These are phyloP conservation scores for Scheffersomyces amazonensis DNA, from an alignment of 805 yeast species.

Conservation along the genomic window DNA sequence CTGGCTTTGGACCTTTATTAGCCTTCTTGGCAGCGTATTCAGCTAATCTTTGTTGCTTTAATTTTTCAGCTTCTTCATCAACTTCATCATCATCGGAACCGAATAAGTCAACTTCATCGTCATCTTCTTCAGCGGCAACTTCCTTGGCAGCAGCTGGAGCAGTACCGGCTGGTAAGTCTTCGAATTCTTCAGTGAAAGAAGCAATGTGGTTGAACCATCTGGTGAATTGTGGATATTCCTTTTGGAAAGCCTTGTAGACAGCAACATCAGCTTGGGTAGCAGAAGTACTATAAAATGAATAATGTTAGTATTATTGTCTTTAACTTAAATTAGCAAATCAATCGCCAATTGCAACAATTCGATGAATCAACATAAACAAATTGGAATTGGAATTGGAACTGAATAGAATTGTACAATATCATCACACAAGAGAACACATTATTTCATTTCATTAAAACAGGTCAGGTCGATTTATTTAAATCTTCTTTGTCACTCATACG, in stretches of 20 bases:
- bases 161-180: constrained; percentile 73
- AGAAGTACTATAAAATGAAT: constrained; percentile 55
- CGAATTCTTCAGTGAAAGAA: constrained; percentile 84
- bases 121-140: constrained; percentile 77
- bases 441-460: background rate
- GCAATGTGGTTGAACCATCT: constrained; percentile 99
- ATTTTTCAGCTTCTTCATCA: constrained; percentile 95
- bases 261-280: constrained; percentile 96
- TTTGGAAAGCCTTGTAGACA: constrained; percentile 91
- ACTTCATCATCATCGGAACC: constrained; percentile 93
- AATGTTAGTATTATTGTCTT: constrained; percentile 14
- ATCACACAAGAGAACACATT: no score
- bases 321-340: background rate
- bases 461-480: constrained; percentile 27
- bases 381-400: background rate
- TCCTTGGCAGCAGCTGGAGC: constrained; percentile 57
- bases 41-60: constrained; percentile 97
- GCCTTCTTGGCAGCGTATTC: constrained; percentile 98
- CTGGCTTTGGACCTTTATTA: constrained; percentile 94
- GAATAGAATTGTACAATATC: background rate
- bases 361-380: background rate
- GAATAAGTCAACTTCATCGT: constrained; percentile 88
- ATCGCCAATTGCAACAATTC: no score
- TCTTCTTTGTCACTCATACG: constrained; percentile 77
- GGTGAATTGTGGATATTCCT: constrained; percentile 87